phyloP scores from a whole-genome alignment of 2,329 filamentous ascomycete species.

The Arthrobotrys iridis region DNA sequence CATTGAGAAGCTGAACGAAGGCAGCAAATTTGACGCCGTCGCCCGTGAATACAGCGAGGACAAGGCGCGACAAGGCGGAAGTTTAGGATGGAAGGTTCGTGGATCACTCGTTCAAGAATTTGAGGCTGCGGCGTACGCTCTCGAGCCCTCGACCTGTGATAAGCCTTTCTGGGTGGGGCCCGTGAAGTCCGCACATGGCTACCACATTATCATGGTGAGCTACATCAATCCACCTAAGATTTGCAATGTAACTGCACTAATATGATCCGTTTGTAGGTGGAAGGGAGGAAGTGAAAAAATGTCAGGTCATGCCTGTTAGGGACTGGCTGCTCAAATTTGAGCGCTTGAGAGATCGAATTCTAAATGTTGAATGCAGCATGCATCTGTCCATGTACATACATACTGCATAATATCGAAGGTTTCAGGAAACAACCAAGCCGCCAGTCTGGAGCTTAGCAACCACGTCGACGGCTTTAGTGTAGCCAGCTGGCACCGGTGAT shows the following conservation, averaged over 20 bases:
- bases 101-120: conserved; percentile 57
- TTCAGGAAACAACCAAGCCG: conserved; percentile 16
- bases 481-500: conserved; percentile 20
- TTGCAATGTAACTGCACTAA: conserved; percentile 24
- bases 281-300: conserved; percentile 48
- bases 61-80: conserved; percentile 58
- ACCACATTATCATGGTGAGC: conserved; percentile 53
- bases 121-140: conserved; percentile 57
- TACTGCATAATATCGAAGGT: conserved; percentile 25
- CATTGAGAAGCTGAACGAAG: conserved; percentile 56
- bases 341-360: conserved; percentile 7
- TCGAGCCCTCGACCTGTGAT: conserved; percentile 56
- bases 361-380: conserved; percentile 8
- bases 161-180: conserved; percentile 57
- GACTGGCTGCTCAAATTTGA: conserved; percentile 7
- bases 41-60: conserved; percentile 58
- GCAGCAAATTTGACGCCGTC: conserved; percentile 57
- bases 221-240: not conserved
- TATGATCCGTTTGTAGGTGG: conserved; percentile 39
- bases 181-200: conserved; percentile 57
- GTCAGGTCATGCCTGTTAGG: not conserved
- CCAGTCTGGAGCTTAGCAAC: conserved; percentile 10
- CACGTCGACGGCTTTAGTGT: conserved; percentile 15
- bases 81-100: conserved; percentile 57
- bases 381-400: conserved; percentile 6